A percentile compares a stretch with the other conserved stretches of the same genome.
phyloP scores from a whole-genome alignment of 495 filamentous ascomycete genomes.

The Trichoderma virens region DNA sequence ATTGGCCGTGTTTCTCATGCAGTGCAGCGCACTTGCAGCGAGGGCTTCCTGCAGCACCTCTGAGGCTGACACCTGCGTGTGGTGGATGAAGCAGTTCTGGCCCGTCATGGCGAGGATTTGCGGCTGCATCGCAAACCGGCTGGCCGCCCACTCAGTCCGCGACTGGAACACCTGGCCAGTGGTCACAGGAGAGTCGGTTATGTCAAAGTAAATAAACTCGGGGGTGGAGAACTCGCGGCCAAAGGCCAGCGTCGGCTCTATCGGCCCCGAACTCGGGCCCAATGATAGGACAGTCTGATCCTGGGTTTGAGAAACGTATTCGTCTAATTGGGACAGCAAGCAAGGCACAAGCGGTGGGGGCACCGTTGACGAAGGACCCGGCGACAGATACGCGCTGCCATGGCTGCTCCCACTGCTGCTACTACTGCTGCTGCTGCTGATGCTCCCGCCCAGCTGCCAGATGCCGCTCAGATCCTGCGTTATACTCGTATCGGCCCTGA shows the following conservation, averaged over 20 bases:
- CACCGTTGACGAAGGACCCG: not conserved
- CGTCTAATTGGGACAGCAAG: not conserved
- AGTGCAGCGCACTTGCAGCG: not conserved
- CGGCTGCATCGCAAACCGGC: not conserved
- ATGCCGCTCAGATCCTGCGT: not conserved
- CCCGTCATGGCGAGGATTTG: conserved; percentile 1
- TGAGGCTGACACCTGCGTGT: not conserved
- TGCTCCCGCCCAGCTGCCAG: not conserved
- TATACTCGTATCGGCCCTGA: not conserved
- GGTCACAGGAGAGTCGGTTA: not conserved
- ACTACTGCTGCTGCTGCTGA: not conserved
- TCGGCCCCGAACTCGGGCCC: not conserved
- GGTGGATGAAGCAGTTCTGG: conserved; percentile 3
- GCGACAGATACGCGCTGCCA: not conserved
- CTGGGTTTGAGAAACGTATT: not conserved
- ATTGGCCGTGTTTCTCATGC: conserved; percentile 6
- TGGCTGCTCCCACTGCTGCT: not conserved
- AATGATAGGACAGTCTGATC: not conserved
- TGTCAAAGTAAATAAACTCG: conserved; percentile 1
- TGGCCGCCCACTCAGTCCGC: not conserved
- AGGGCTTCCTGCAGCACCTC: conserved; percentile 3
- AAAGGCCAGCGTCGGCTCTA: not conserved
- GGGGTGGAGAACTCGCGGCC: not conserved
- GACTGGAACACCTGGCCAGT: not conserved
- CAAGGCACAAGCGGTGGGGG: not conserved